Base-by-base conservation (phyloP, 495 filamentous ascomycete species). In the Penicillium parvum region DNA sequence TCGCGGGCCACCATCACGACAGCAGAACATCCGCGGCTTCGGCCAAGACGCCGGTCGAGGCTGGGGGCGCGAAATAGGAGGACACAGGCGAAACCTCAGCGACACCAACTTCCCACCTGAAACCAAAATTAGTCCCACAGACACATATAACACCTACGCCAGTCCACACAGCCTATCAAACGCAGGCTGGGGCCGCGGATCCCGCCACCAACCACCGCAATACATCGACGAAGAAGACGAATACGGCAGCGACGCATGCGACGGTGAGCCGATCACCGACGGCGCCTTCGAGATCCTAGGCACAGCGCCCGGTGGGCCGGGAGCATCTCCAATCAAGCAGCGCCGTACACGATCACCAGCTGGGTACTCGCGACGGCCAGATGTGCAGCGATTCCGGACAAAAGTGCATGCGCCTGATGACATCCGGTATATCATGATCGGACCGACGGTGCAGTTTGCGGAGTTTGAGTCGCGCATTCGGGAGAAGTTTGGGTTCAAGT, bases 381-480 rank as follows among this genome's bases (percentile, higher is more conserved):
- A 75, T 37, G 58, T 78, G 23, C 64, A 64, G 32, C 77, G 85
- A 57, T 84, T 96, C 51, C 77, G 90, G 20, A 81, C 95, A 54
- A 97, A 97, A 68, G 89, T 92, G 3, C 94, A 97, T 58, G 73
- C 73, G 3, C 68, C 73, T 3, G 88, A 89, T 29, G 92, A 98
- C 57, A 94, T 86, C n/a, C 81, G 92, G 30, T 96, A 95, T 68
- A 86, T 98, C 47, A 87, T 96, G 75, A 81, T 96, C 43, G 78
- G 75, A 12, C 72, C 83, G 22, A 76, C 74, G 7, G 71, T 91
- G n/a, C 76, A 77, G 45, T 96, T 85, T 60, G 63, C 71, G 2
- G 87, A 89, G 27, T 82, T 97, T 25, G 79, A 86, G 32, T 76
- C 76, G 29, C 78, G 77, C 38, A 84, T 98, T 43, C 74, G 84